Base-by-base conservation (phyloP, 2,329 filamentous ascomycete genomes). In the Botrytis pseudocinerea region DNA sequence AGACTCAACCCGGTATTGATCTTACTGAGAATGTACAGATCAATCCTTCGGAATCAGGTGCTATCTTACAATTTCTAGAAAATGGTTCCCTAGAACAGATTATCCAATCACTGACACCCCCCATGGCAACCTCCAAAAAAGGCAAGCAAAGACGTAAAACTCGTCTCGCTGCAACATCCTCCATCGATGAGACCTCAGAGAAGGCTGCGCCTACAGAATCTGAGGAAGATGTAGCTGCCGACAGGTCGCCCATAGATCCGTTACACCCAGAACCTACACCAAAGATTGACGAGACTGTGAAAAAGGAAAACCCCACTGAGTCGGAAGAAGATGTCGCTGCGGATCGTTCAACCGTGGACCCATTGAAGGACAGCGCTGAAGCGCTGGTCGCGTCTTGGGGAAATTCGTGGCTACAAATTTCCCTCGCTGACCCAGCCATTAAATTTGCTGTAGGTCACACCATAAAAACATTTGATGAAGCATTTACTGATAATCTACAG, bases 401-500 rank as follows among this genome's bases (percentile, higher is more conserved):
- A 74, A 78, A 82, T 18, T 84, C 84, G 70, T 93, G 90, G 90
- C 87, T 89, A 80, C 78, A 82, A 9, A 82, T 90, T 22, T 83
- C 86, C 4, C 80, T 96, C 42, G 80, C 83, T 28, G 87, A 93
- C 76, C 82, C 85, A 1, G 81, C 84, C 59, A 80, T 92, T 76
- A 94, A 93, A 80, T 95, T 96, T 84, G 89, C 90, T 73, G 93
- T 96, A 87, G 76, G 91, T 86, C 74, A 51, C 57, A 42, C 59
- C 22, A 51, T 40, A 7, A 38, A 10, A 18, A 20, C 25, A 9
- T 28, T 4, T 20, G 40, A 54, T 4, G 22, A 4, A 2, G 54
- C 25, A 51, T 59, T 38, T 70, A 71, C 74, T 77, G 72, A 78
- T 46, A 63, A 32, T 69, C 32, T 59, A 40, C 77, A 98, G 95